Conservation (phyloP, 2,329 filamentous ascomycete genomes). For the Fusarium brevicatenulatum region DNA sequence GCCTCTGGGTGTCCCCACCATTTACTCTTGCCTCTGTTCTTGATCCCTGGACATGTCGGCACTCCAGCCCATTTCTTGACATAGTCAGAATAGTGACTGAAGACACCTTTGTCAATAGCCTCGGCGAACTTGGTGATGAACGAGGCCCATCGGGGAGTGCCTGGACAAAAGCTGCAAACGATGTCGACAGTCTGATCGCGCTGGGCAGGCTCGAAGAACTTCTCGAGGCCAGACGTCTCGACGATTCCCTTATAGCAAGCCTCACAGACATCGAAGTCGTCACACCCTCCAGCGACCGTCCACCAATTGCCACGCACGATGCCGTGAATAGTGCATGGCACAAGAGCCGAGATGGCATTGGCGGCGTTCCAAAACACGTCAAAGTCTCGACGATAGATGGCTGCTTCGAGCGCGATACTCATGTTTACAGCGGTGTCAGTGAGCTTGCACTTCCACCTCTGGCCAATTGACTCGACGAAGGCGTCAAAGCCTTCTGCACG, state of each 20-base stretch:
- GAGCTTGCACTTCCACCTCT: conserved; percentile 43
- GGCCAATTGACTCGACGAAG: conserved; percentile 36
- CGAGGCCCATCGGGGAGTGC: conserved; percentile 37
- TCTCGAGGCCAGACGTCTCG: conserved; percentile 36
- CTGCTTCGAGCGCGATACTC: conserved; percentile 40
- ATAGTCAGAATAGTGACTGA: conserved; percentile 44
- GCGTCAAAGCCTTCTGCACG: conserved; percentile 36
- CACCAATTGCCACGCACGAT: conserved; percentile 50
- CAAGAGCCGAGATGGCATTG: conserved; percentile 31
- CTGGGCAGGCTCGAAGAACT: conserved; percentile 45
- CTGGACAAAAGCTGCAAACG: conserved; percentile 47
- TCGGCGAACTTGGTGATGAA: conserved; percentile 45
- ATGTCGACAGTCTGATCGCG: conserved; percentile 32
- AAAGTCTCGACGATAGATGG: conserved; percentile 42
- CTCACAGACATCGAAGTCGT: conserved; percentile 46
- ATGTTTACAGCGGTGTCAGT: conserved; percentile 36
- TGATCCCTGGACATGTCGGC: conserved; percentile 44
- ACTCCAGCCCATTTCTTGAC: conserved; percentile 46
- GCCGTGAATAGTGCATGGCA: conserved; percentile 44
- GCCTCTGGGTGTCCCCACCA: conserved; percentile 52
- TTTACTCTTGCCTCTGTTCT: conserved; percentile 34
- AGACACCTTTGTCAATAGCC: conserved; percentile 47
- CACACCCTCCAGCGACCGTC: conserved; percentile 42
- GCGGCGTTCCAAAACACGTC: conserved; percentile 44
- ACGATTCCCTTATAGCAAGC: conserved; percentile 49